These are phyloP conservation scores for Allium sativum DNA, from an alignment of 106 monocot genomes.

Conservation along the genomic window DNA sequence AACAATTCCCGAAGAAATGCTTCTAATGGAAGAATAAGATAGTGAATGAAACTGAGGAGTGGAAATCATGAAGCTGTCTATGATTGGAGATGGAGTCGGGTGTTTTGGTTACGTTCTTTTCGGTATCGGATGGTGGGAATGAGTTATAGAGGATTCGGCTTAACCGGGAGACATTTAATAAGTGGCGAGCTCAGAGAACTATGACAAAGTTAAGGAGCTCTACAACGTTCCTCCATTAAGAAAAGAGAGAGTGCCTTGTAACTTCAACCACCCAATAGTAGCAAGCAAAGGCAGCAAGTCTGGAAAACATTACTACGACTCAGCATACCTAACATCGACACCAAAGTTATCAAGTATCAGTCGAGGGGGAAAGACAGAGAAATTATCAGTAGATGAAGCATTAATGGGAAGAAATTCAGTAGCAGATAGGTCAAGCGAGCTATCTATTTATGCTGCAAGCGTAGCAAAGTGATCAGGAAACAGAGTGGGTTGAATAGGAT, in stretches of 20 bases:
- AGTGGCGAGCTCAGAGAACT: slow-evolving; percentile 82
- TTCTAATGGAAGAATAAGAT: too few species aligned
- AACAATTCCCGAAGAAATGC: too few species aligned
- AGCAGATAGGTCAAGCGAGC: slow-evolving; percentile 52
- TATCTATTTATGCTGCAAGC: slow-evolving; percentile 51
- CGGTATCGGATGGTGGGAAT: too few species aligned
- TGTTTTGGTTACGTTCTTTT: too few species aligned
- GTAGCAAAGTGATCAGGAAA: slow-evolving; percentile 87
- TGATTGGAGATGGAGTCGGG: too few species aligned
- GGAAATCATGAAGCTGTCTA: too few species aligned
- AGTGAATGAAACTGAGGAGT: too few species aligned
- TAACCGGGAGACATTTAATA: slow-evolving; percentile 71
- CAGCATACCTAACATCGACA: slow-evolving; percentile 40
- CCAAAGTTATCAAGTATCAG: slow-evolving; percentile 89
- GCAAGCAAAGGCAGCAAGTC: slow-evolving; percentile 7
- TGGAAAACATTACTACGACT: slow-evolving; percentile 20
- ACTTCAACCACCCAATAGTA: slow-evolving; percentile 21
- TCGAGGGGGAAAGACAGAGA: slow-evolving; percentile 65
- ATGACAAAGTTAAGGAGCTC: slow-evolving; percentile 76
- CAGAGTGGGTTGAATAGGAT: slow-evolving; percentile 97
- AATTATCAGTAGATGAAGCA: slow-evolving; percentile 65
- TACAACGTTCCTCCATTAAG: slow-evolving; percentile 67
- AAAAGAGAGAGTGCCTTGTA: slow-evolving; percentile 43
- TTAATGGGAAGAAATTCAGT: slow-evolving; percentile 52
- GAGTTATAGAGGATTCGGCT: too few species aligned